Evolutionary conservation across 768 basidiomycete genomes (phyloP), one percentile per base, ranked within the genome.

Genomic region (Amylocystis lapponica): DNA sequence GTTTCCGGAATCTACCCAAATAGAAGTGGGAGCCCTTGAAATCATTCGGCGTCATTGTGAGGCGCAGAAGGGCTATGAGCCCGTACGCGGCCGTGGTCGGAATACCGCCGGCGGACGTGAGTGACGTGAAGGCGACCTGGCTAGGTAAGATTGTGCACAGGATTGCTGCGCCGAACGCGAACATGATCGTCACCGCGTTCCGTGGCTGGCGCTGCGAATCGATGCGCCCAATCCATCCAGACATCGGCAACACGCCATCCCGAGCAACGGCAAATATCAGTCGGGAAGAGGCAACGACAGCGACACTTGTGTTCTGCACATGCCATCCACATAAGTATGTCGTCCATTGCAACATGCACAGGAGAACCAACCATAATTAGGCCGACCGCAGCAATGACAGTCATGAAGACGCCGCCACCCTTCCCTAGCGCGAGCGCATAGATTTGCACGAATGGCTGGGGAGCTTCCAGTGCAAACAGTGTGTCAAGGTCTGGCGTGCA

Each of bases 241-340:
- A 91, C 36, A 87, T 59, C 1, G 93, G 92, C 10, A 96, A 69
- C 0, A 94, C 88, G 22, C 92, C 92, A 53, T 96, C 93, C 41
- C 93, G 83, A n/a, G 92, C 92, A 34, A 96, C 86, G 8, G 92
- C 93, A 56, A 87, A 96, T 30, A 96, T 75, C 21, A 96, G 74
- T 4, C 92, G 79, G 11, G 90, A 93, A 11, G 90, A 79, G 2
- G 93, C 92, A 16, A 94, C 88, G 44, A 95, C 81, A 14, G 87
- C 79, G 33, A 94, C 76, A 50, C 83, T 89, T 1, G 91, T 91
- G 61, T 87, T 93, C 86, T 90, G 53, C 3, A 34, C n/a, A n/a
- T n/a, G n/a, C n/a, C n/a, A n/a, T n/a, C n/a, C n/a, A n/a, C n/a
- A n/a, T n/a, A n/a, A n/a, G n/a, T n/a, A n/a, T n/a, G n/a, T n/a